These are phyloP conservation scores for Cyamopsis tetragonoloba DNA, from an alignment of 306 rosid genomes.

Conservation along the genomic window DNA sequence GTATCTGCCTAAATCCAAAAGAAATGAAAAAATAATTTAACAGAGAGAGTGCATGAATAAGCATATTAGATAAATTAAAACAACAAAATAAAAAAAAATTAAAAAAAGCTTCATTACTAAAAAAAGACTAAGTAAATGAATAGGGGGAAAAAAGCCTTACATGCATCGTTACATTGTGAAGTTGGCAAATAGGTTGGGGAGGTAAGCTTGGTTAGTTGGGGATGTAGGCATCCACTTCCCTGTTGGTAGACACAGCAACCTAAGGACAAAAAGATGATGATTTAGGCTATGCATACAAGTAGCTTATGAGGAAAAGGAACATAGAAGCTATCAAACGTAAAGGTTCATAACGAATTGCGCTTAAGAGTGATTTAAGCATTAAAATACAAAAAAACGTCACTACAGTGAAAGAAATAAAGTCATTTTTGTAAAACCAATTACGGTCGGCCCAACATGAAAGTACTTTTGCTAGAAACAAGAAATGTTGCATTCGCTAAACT, in stretches of 20 bases:
- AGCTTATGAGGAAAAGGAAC: not conserved
- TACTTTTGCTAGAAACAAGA: too few species aligned
- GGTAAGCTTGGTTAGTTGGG: conserved; percentile 49
- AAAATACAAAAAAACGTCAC: not conserved
- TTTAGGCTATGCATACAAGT: conserved; percentile 1
- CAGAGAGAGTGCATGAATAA: conserved; percentile 2
- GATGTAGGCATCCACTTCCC: conserved; percentile 45
- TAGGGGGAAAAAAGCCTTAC: conserved; percentile 47
- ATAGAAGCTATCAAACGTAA: not conserved
- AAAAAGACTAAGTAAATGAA: not conserved
- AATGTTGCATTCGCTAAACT: too few species aligned
- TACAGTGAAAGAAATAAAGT: not conserved
- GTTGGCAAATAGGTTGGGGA: conserved; percentile 86
- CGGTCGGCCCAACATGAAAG: too few species aligned
- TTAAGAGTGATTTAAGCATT: not conserved
- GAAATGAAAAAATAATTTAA: conserved; percentile 15
- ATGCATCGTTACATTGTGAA: conserved; percentile 93
- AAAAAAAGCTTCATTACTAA: conserved; percentile 6
- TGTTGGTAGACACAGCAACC: conserved; percentile 48
- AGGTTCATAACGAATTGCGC: conserved; percentile 7
- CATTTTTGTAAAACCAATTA: not conserved
- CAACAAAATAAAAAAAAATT: conserved; percentile 15
- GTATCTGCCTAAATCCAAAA: conserved; percentile 70
- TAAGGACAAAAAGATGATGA: conserved; percentile 26
- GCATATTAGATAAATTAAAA: not conserved